Conservation (phyloP, 2,329 filamentous ascomycete species). For the Phoma sp. region DNA sequence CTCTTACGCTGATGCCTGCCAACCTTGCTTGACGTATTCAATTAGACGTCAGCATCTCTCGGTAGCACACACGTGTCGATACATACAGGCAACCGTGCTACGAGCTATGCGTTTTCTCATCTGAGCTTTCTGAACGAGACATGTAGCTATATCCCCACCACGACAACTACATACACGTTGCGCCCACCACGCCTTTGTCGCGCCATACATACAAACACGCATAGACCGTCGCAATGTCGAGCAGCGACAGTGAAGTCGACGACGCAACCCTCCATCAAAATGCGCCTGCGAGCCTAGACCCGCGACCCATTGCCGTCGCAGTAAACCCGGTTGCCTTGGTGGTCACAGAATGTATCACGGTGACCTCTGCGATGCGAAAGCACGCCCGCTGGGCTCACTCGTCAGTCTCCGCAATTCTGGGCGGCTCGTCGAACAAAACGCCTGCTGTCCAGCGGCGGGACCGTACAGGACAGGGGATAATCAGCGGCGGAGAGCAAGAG, state of each 20-base stretch:
- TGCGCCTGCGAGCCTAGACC: constrained; percentile 29
- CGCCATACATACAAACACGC: constrained; percentile 12
- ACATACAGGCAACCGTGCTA: constrained; percentile 22
- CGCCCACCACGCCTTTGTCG: constrained; percentile 24
- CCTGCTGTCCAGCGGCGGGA: constrained; percentile 46
- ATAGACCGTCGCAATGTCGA: constrained; percentile 36
- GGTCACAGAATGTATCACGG: constrained; percentile 97
- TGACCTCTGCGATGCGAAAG: constrained; percentile 98
- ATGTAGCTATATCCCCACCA: constrained; percentile 36
- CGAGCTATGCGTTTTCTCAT: constrained; percentile 38
- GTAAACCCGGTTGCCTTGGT: constrained; percentile 92
- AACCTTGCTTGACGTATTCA: constrained; percentile 15
- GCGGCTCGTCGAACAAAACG: constrained; percentile 66
- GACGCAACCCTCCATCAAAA: constrained; percentile 33
- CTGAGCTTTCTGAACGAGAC: constrained; percentile 33
- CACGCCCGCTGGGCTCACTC: constrained; percentile 95
- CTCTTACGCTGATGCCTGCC: constrained; percentile 27
- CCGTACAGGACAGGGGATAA: constrained; percentile 44
- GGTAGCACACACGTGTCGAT: neutral
- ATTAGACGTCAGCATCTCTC: constrained; percentile 17
- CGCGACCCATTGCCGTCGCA: constrained; percentile 70
- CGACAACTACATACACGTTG: constrained; percentile 29
- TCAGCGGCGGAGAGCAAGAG: constrained; percentile 49
- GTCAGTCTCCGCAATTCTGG: constrained; percentile 93
- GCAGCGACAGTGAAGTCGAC: constrained; percentile 33